Conservation (phyloP, 1,284 basidiomycete genomes). For the Leucoagaricus sp. region DNA sequence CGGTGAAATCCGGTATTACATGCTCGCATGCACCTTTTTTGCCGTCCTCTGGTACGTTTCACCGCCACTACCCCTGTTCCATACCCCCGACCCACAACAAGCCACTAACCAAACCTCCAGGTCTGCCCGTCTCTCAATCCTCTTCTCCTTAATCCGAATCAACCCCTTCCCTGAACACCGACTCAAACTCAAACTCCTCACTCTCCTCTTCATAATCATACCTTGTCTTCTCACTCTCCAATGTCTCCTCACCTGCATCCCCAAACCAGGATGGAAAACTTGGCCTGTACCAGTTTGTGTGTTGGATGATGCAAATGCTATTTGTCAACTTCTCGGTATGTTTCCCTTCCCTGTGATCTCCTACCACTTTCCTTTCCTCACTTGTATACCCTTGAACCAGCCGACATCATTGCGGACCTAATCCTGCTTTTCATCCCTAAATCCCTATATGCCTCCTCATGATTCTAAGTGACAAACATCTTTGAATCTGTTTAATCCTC, state of each 20-base stretch:
- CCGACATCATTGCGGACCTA: conserved; percentile 21
- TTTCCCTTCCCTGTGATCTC: neutral
- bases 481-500: conserved; percentile 37
- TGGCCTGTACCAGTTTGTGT: conserved; percentile 16
- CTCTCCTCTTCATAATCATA: conserved; percentile 27
- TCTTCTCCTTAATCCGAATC: conserved; percentile 50
- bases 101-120: no score
- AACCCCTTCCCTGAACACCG: conserved; percentile 33
- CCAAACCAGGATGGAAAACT: conserved; percentile 19
- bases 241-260: conserved; percentile 25
- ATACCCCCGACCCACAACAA: no score
- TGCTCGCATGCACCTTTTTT: conserved; percentile 46
- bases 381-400: no score
- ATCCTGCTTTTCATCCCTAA: conserved; percentile 33
- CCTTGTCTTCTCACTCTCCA: conserved; percentile 26
- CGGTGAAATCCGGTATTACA: conserved; percentile 41
- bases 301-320: conserved; percentile 22
- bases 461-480: conserved; percentile 32
- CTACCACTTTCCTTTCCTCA: no score
- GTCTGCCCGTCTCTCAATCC: conserved; percentile 44
- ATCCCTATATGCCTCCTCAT: conserved; percentile 38
- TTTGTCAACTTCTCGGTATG: conserved; percentile 22
- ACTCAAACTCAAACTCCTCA: conserved; percentile 31
- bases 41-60: conserved; percentile 40
- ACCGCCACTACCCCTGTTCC: no score